Base-by-base conservation (phyloP, 345 rosid genomes). In the Euphorbia tirucalli region DNA sequence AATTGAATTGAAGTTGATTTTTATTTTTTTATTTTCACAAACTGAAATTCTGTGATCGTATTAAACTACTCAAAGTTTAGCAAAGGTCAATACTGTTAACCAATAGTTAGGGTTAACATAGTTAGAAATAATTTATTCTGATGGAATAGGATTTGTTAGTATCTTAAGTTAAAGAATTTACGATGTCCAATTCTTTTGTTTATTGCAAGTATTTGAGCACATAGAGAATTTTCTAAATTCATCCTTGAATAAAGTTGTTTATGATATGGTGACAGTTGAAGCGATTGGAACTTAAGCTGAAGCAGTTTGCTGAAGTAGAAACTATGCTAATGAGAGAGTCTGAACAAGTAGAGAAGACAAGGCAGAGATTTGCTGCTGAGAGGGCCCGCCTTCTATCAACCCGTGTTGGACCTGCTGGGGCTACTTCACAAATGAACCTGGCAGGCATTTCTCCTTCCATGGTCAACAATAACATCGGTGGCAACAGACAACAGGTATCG, bases 291-390 rank as follows among this genome's bases (percentile, higher is more conserved):
- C 89, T 95, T 68, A 95, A 95, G 83, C 83, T 92, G 85, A 95
- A 95, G 85, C 99, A 92, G 83, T 95, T 95, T 81, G 96, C 99
- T n/a, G 99, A 95, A 75, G 88, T 95, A 3, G 99, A 95, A 82
- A 87, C 96, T 69, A 66, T 90, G 75, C 82, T 95, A 71, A 90
- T 92, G 97, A 89, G 91, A 83, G 99, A 95, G 81, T 92, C 96
- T 43, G 97, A 95, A 73, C 99, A 95, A 86, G 96, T 92, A 64
- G 97, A 95, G 81, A 92, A 89, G 85, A 67, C 91, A 1, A 92
- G 99, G 76, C 99, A 89, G 83, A 87, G 93, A 79, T 83, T 84
- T 77, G 86, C 89, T 21, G 81, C 91, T 3, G 99, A 95, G 78
- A 80, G 92, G 57, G 82, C 85, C 19, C 97, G 93, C 27, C 71